Evolutionary conservation across 805 yeast species (phyloP).

Genomic region (Saccharomycopsis sp.): DNA sequence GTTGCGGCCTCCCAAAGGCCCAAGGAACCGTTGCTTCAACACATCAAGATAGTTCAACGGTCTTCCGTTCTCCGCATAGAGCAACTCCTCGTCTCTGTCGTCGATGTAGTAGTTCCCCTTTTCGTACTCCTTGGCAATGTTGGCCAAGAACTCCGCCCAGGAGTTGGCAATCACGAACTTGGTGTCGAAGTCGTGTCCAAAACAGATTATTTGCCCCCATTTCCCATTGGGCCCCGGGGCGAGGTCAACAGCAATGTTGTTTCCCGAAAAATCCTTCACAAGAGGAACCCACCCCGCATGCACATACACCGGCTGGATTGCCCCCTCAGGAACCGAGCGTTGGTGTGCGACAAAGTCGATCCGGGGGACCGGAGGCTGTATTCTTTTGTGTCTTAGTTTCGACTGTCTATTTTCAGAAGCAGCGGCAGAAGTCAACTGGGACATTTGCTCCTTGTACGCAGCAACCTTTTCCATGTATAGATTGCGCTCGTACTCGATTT

Average conservation of each 20-base stretch:
- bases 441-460: slow-evolving; percentile 20
- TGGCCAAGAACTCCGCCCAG: slow-evolving; percentile 82
- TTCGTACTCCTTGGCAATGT: slow-evolving; percentile 82
- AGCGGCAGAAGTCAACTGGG: slow-evolving; percentile 23
- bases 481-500: slow-evolving; percentile 27
- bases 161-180: slow-evolving; percentile 81
- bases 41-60: slow-evolving; percentile 42
- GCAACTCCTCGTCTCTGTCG: slow-evolving; percentile 55
- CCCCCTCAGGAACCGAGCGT: slow-evolving; percentile 69
- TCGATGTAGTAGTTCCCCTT: slow-evolving; percentile 71
- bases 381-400: slow-evolving; percentile 12
- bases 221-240: slow-evolving; percentile 74
- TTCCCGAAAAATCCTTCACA: slow-evolving; percentile 83
- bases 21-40: slow-evolving; percentile 31
- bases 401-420: slow-evolving; percentile 23
- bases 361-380: slow-evolving; percentile 27
- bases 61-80: slow-evolving; percentile 63
- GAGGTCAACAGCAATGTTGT: slow-evolving; percentile 85
- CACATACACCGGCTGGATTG: slow-evolving; percentile 71
- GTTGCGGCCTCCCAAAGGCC: slow-evolving; percentile 19
- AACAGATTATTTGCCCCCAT: slow-evolving; percentile 88
- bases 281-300: slow-evolving; percentile 90
- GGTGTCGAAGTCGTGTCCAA: slow-evolving; percentile 91
- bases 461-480: slow-evolving; percentile 19
- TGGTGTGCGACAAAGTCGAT: slow-evolving; percentile 30